These are phyloP conservation scores for Hymenochaete sp. DNA, from an alignment of 1,284 basidiomycete genomes.

Conservation along the genomic window DNA sequence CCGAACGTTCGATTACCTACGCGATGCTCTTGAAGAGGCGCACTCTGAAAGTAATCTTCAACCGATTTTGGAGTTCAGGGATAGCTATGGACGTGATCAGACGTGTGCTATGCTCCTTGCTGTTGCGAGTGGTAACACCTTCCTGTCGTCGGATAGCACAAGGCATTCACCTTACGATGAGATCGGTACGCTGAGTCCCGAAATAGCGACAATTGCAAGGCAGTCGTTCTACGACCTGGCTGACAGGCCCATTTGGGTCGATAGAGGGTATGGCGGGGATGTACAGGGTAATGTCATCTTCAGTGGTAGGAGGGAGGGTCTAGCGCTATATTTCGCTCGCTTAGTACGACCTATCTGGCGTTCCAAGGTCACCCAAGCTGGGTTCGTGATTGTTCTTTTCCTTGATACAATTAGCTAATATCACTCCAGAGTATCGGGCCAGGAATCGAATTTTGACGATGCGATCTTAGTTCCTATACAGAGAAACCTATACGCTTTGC, in stretches of 20 bases:
- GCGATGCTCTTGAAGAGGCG: constrained; percentile 64
- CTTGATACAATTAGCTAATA: neutral
- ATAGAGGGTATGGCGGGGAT: constrained; percentile 60
- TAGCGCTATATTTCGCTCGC: constrained; percentile 82
- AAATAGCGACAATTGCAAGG: constrained; percentile 62
- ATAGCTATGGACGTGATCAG: constrained; percentile 83
- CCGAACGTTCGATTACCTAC: constrained; percentile 75
- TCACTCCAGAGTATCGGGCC: constrained; percentile 20
- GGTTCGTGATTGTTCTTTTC: constrained; percentile 33
- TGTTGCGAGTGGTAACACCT: constrained; percentile 67
- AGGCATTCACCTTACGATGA: constrained; percentile 33
- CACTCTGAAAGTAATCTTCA: constrained; percentile 60
- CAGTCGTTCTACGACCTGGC: constrained; percentile 80
- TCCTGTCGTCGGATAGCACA: constrained; percentile 44
- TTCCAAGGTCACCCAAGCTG: constrained; percentile 56
- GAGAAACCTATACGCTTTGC: constrained; percentile 69
- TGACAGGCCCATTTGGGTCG: constrained; percentile 71
- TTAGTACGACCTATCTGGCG: constrained; percentile 86
- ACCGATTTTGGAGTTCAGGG: constrained; percentile 63
- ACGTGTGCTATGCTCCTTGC: constrained; percentile 89
- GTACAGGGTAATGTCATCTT: constrained; percentile 69
- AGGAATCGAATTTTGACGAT: constrained; percentile 56
- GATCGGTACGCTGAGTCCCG: constrained; percentile 45
- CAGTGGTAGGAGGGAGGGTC: constrained; percentile 84
- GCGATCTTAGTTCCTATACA: constrained; percentile 60